These are phyloP conservation scores for Vitis riparia DNA, from an alignment of 164 flowering plant species.

Conservation along the genomic window DNA sequence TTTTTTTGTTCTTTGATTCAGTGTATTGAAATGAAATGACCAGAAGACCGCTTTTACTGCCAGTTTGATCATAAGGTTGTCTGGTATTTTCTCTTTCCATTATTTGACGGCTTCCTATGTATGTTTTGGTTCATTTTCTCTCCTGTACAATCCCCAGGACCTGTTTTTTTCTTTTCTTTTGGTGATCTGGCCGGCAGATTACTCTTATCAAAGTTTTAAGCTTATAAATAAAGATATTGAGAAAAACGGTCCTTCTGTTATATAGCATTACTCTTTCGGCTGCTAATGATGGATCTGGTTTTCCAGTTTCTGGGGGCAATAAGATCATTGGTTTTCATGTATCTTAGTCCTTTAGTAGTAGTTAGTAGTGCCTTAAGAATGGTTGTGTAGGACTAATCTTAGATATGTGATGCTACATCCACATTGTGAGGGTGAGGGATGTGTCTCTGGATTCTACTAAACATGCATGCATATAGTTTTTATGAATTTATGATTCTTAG, in stretches of 20 bases:
- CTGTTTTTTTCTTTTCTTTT: not conserved
- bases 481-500: not conserved
- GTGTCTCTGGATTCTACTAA: not conserved
- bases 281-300: too few species aligned
- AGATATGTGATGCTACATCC: not conserved
- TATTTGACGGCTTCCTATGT: not conserved
- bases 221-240: not conserved
- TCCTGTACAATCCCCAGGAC: not conserved
- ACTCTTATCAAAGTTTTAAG: not conserved
- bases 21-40: constrained; percentile 6
- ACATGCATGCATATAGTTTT: not conserved
- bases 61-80: not conserved
- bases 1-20: not conserved
- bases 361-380: not conserved
- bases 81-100: constrained; percentile 2
- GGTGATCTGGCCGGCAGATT: not conserved
- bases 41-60: not conserved
- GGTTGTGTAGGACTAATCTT: too few species aligned
- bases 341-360: not conserved
- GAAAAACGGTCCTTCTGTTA: not conserved
- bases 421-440: not conserved
- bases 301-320: too few species aligned
- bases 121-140: not conserved
- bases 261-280: not conserved
- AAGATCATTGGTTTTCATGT: not conserved